A percentile compares a stretch with the other conserved stretches of the same genome.
phyloP scores from a whole-genome alignment of 208 protist genomes.

The Wallacemonas sp. region DNA sequence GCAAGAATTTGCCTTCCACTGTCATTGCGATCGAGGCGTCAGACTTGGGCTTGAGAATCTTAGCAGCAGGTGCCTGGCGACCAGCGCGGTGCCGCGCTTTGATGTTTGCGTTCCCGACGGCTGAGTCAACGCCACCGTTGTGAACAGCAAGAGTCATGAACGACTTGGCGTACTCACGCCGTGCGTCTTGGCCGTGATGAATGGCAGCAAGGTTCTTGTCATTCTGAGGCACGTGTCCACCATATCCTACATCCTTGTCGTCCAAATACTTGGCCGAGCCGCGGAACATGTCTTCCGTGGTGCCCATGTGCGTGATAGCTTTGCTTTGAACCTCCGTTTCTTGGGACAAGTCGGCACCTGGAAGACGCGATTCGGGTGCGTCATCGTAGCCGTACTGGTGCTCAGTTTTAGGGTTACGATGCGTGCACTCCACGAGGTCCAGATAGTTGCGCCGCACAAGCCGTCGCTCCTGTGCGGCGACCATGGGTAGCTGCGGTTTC shows the following conservation, averaged over 20 bases:
- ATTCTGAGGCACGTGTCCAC: slow-evolving; percentile 54
- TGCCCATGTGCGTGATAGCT: slow-evolving; percentile 68
- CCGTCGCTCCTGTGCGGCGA: slow-evolving; percentile 41
- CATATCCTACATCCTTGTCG: slow-evolving; percentile 51
- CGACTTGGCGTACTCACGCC: slow-evolving; percentile 80
- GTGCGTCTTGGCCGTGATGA: slow-evolving; percentile 55
- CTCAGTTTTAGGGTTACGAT: slow-evolving; percentile 64
- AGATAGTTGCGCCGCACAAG: slow-evolving; percentile 63
- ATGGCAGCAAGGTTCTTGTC: slow-evolving; percentile 45
- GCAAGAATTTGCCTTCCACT: slow-evolving; percentile 68
- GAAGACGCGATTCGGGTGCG: slow-evolving; percentile 47
- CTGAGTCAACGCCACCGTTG: slow-evolving; percentile 71
- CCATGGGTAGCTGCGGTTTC: slow-evolving; percentile 20
- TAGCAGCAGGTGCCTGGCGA: slow-evolving; percentile 35
- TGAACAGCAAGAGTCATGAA: slow-evolving; percentile 88
- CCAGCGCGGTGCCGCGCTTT: slow-evolving; percentile 42
- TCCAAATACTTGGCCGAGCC: slow-evolving; percentile 66
- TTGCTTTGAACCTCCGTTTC: slow-evolving; percentile 60
- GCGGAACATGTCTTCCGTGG: slow-evolving; percentile 65
- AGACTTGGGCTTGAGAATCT: slow-evolving; percentile 57
- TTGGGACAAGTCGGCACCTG: slow-evolving; percentile 43
- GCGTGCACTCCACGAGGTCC: slow-evolving; percentile 79
- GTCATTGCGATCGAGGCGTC: slow-evolving; percentile 48
- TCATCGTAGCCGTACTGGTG: slow-evolving; percentile 52
- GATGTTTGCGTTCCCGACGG: slow-evolving; percentile 40